Conservation (phyloP, 2,329 filamentous ascomycete genomes). For the Diaporthe longicolla region DNA sequence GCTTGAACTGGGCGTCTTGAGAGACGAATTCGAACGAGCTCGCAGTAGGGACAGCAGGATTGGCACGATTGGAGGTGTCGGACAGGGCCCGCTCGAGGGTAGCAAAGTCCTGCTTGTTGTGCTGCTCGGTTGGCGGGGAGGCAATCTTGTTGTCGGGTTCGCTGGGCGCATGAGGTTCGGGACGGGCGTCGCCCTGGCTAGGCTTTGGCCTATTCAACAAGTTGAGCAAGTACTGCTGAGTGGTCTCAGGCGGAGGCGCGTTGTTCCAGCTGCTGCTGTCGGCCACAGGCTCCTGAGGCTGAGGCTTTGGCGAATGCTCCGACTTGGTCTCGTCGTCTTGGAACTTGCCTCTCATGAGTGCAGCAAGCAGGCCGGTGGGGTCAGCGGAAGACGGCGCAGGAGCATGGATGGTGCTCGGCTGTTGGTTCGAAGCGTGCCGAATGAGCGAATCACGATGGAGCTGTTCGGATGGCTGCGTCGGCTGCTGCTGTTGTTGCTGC, state of each 20-base stretch:
- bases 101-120: conserved; percentile 30
- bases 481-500: conserved; percentile 37
- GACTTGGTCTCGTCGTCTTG: conserved; percentile 61
- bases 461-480: conserved; percentile 44
- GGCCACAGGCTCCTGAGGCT: conserved; percentile 40
- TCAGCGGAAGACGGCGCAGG: conserved; percentile 70
- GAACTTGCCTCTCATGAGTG: conserved; percentile 71
- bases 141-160: conserved; percentile 61
- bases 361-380: conserved; percentile 70
- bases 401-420: conserved; percentile 63
- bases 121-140: conserved; percentile 58
- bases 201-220: conserved; percentile 86
- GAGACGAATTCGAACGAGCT: conserved; percentile 49
- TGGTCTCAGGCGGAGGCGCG: conserved; percentile 73
- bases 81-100: conserved; percentile 37
- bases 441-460: conserved; percentile 48
- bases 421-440: conserved; percentile 47
- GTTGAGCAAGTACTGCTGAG: conserved; percentile 88
- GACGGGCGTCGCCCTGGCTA: conserved; percentile 67
- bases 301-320: conserved; percentile 49
- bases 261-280: conserved; percentile 58
- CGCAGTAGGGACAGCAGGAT: conserved; percentile 38
- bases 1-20: conserved; percentile 46
- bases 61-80: conserved; percentile 43
- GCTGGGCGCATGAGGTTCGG: conserved; percentile 49